Base-by-base conservation (phyloP, 371 early-diverging fungal genomes). In the Syncephalastrum monosporum region DNA sequence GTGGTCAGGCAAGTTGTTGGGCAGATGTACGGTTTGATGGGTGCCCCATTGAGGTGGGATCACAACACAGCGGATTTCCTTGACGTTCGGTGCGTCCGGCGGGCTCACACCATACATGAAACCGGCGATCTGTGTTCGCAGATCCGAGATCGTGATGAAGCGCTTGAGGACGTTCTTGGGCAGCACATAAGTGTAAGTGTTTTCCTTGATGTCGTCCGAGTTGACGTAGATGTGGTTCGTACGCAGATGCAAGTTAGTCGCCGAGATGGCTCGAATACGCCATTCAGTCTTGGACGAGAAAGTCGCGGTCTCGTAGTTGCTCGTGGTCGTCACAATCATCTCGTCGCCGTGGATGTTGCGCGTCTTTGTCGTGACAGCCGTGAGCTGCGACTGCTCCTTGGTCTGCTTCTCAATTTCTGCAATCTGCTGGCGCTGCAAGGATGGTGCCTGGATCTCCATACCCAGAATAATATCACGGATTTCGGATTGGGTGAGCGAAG, bases 401-500 rank as follows among this genome's bases (percentile, higher is more conserved):
- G 91, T 87, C 71, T 97, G 95, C 84, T 96, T 93, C 65, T 96
- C 97, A 61, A 96, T 92, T 72, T 97, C 96, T 19, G 93, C 97
- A 75, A 95, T 92, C 78, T 97, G 94, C 77, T 97, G 98, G 55
- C 99, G 90, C 77, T 97, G 94, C 41, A 92, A 73, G 50, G 97
- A 96, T 25, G 99, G 99, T 53, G 98, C 97, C 29, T 93, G 91
- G 57, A 98, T 97, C 73, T 97, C 96, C 96, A 98, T 98, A 73
- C 99, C 99, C 60, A 99, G 86, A 63, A 99, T 97, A 60, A 99
- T 96, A 79, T 99, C 99, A 64, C 99, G 91, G 67, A 99, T 93
- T 82, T 99, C 99, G 2, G 94, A 91, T 52, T 91, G 90, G 0
- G 99, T 97, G 50, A 99, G 84, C 45, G 93, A 93, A 5, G 95